Base-by-base conservation (phyloP, 139 green algal species). In the Gonium pectorale region DNA sequence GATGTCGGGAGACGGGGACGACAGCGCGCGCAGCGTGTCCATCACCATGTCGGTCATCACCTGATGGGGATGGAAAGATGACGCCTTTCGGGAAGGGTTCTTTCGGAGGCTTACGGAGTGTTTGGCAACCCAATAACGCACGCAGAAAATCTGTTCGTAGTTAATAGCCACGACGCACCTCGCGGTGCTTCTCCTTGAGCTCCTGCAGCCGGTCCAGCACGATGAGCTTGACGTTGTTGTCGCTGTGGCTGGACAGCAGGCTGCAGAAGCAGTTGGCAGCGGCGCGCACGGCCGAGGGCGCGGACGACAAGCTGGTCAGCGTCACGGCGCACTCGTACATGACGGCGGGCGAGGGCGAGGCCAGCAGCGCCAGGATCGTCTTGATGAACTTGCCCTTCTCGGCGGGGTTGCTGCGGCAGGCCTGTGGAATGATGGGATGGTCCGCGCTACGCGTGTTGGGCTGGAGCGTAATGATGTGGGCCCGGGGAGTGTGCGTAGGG, bases 171-270 rank as follows among this genome's bases (percentile, higher is more conserved):
- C n/a, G n/a, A 35, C 75, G 21, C 69, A 98, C 91, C 67, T 95
- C 90, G 22, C 83, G 67, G 70, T 95, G 93, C 88, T 92, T 92
- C 60, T 93, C 92, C 88, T 96, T 96, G 8, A 97, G 92, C 92
- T 97, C 94, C 86, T 92, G 85, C 72, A 91, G 79, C 29, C 96
- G 87, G 92, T 99, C 97, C 70, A 99, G 91, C 68, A 99, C 96
- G 83, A 99, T 99, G n/a, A 99, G 93, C 94, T 99, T 99, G 64
- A 99, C 97, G 83, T 99, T 99, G 95, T 99, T 99, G 94, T 99
- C 97, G 41, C 86, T 95, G 86, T 99, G 94, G n/a, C 81, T 96
- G 29, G 97, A 92, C 44, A 99, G 91, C 89, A 99, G 95, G 80
- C 98, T 94, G 91, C 94, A 98, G 94, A 97, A 99, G 95, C 96